Evolutionary conservation across 768 basidiomycete species (phyloP).

Genomic region (Guyanaporus albipodus): DNA sequence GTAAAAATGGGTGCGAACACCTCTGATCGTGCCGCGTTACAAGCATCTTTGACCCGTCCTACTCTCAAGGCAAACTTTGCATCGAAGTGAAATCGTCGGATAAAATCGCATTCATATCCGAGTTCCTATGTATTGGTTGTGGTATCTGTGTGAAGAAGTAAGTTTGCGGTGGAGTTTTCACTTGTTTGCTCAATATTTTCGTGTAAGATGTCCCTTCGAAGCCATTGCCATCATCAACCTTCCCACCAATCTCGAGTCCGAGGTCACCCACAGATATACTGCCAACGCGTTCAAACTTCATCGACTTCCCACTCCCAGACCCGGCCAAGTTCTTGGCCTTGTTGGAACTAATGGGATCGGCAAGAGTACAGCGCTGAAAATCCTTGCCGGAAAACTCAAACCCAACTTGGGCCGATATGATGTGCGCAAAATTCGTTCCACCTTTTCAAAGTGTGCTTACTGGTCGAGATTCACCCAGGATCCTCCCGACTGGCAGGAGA

Average conservation of each 20-base stretch:
- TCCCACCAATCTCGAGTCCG: constrained; percentile 91
- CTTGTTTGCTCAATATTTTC: constrained; percentile 1
- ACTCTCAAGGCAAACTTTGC: constrained; percentile 79
- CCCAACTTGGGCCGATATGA: constrained; percentile 98
- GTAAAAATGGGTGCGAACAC: constrained; percentile 84
- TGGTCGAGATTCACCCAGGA: constrained; percentile 46
- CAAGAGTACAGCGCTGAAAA: constrained; percentile 96
- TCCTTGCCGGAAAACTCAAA: constrained; percentile 94
- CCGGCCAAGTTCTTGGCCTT: constrained; percentile 97
- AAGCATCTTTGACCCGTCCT: background rate
- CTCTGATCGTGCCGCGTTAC: background rate
- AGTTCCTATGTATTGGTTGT: constrained; percentile 98
- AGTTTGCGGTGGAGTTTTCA: constrained; percentile 26
- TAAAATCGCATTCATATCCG: constrained; percentile 98
- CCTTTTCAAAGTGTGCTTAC: background rate
- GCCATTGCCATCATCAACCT: constrained; percentile 99
- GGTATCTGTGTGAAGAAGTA: constrained; percentile 99
- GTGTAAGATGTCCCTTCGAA: constrained; percentile 90
- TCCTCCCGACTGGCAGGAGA: constrained; percentile 99
- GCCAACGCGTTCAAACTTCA: constrained; percentile 99
- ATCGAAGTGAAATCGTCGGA: constrained; percentile 95
- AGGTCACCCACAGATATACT: constrained; percentile 97
- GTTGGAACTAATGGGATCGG: constrained; percentile 99
- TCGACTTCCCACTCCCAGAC: constrained; percentile 93
- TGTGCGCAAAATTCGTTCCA: constrained; percentile 41